phyloP scores from a whole-genome alignment of 768 basidiomycete species.

The Mycena crocata region DNA sequence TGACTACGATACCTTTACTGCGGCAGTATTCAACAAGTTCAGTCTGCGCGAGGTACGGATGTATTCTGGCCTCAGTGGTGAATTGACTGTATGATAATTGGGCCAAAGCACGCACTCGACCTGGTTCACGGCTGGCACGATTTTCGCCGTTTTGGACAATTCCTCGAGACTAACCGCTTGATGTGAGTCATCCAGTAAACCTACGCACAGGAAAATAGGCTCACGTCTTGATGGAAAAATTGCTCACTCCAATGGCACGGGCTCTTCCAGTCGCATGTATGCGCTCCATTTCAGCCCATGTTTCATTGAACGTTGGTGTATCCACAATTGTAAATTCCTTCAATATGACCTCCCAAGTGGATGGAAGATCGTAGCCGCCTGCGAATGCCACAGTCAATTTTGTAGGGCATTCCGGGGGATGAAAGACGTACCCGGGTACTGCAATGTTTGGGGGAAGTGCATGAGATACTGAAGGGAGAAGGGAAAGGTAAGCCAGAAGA shows the following conservation, averaged over 20 bases:
- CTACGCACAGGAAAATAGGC: constrained; percentile 23
- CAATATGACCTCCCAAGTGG: constrained; percentile 48
- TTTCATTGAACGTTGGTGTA: constrained; percentile 51
- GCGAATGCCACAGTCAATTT: neutral
- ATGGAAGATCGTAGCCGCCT: constrained; percentile 36
- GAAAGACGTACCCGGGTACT: constrained; percentile 40
- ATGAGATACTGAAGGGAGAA: constrained; percentile 54
- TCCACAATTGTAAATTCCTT: constrained; percentile 41
- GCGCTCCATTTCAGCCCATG: constrained; percentile 65
- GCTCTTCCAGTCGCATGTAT: constrained; percentile 58
- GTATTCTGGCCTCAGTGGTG: constrained; percentile 49
- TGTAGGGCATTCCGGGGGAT: neutral
- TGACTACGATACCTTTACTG: constrained; percentile 60
- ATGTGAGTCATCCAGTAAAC: neutral
- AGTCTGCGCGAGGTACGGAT: constrained; percentile 64
- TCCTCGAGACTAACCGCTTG: constrained; percentile 54
- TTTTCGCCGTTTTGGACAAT: constrained; percentile 53
- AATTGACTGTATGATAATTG: neutral
- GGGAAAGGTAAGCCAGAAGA: neutral
- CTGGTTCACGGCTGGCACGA: constrained; percentile 61
- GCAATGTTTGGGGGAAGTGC: constrained; percentile 60
- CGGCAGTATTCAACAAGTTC: constrained; percentile 61
- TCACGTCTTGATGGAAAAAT: constrained; percentile 70
- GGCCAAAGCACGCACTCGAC: constrained; percentile 49
- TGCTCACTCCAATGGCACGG: constrained; percentile 67